Base-by-base conservation (phyloP, 306 rosid genomes). In the Fragaria iinumae region DNA sequence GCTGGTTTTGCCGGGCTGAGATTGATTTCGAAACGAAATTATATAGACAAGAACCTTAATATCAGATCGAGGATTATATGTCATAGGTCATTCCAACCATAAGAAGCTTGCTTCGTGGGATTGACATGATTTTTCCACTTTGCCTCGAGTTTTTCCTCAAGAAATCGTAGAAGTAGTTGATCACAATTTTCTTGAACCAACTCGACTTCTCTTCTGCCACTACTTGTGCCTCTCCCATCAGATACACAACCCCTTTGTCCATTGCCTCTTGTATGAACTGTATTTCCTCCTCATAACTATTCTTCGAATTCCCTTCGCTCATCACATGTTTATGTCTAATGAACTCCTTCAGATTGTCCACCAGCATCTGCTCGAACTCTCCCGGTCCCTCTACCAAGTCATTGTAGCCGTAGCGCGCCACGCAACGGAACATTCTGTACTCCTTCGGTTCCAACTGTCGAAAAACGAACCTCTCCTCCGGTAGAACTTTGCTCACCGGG, bases 391-490 rank as follows among this genome's bases (percentile, higher is more conserved):
- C 87, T 0, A 82, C 63, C 0, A 8, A 13, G 36, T 93, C 98
- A 10, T 85, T 93, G 79, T 93, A 89, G 38, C 98, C 96, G 4
- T 83, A 88, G 69, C 98, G 84, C 8, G 84, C 93, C 6, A 93
- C 95, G 29, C 98, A 93, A 0, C 94, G 87, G 34, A 90, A 93
- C 73, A 93, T 83, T 2, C 81, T 74, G 4, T 88, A 83, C 53
- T 86, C 95, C 23, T 80, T 80, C 0, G 90, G 90, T 38, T 89
- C 88, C 49, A 93, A 86, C 0, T 89, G 94, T 0, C 96, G 82
- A 34, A 93, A 91, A 74, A 93, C 25, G 62, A 88, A 93, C 79
- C 98, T 85, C 81, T 93, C 98, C 12, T 87, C 86, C 0, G n/a
- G 2, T 5, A 78, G 64, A 4, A 93, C 93, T 64, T 74, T 84